Conservation (phyloP, 495 filamentous ascomycete genomes). For the Cladorrhinum samala region DNA sequence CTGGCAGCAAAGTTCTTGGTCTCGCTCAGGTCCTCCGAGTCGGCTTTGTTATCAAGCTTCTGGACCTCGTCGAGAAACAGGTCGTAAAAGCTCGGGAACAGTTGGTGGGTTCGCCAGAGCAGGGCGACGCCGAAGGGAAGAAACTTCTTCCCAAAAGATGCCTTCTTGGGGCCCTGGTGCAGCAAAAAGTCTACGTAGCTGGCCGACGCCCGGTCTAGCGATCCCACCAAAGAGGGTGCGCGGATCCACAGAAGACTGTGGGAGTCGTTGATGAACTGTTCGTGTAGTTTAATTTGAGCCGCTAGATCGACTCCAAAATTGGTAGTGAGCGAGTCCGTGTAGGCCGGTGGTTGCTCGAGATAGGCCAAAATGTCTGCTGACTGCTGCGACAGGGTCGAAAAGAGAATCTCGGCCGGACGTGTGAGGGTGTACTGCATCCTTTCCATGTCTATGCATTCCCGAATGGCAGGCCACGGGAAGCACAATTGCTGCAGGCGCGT, state of each 20-base stretch:
- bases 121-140: neutral
- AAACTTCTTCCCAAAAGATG: neutral
- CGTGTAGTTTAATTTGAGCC: neutral
- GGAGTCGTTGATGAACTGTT: neutral
- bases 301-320: neutral
- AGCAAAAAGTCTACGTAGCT: neutral
- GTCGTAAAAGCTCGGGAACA: neutral
- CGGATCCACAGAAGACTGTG: conserved; percentile 1
- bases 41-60: neutral
- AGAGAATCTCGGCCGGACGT: conserved; percentile 1
- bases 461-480: conserved; percentile 2
- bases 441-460: conserved; percentile 3
- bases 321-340: neutral
- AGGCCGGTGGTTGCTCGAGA: conserved; percentile 5
- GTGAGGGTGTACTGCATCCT: neutral
- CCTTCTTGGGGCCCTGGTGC: neutral
- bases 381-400: neutral
- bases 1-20: neutral
- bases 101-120: conserved; percentile 2
- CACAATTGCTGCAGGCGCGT: neutral
- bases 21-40: neutral
- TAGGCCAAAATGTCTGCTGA: conserved; percentile 3
- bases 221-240: neutral
- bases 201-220: neutral
- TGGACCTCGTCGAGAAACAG: neutral